A percentile compares a stretch with the other conserved stretches of the same genome.
These are phyloP conservation scores for Mariannaea sp. DNA, from an alignment of 2,329 filamentous ascomycete species.

Conservation along the genomic window DNA sequence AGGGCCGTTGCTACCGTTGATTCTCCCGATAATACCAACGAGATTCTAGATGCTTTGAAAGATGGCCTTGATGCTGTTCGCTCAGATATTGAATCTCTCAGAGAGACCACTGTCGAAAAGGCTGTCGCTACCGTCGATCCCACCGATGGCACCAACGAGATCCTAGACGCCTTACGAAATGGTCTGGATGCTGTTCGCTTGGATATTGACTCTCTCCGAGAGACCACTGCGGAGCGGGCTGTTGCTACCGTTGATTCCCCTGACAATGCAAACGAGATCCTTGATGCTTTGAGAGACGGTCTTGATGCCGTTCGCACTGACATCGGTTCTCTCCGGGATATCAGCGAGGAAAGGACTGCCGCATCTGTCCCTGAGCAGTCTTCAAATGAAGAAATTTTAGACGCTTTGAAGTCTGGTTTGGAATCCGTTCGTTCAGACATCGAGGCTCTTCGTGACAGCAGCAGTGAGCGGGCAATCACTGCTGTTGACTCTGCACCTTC, in stretches of 20 bases:
- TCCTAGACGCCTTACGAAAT: slow-evolving; percentile 83
- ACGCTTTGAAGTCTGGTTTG: slow-evolving; percentile 80
- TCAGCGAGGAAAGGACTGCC: slow-evolving; percentile 59
- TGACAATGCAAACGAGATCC: slow-evolving; percentile 70
- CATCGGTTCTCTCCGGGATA: slow-evolving; percentile 55
- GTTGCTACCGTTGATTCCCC: slow-evolving; percentile 29
- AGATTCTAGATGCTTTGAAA: slow-evolving; percentile 72
- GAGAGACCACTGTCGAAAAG: slow-evolving; percentile 62
- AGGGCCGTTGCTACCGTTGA: slow-evolving; percentile 46
- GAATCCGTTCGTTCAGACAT: slow-evolving; percentile 74
- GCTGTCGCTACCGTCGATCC: too few relatives aligned
- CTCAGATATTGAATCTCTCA: slow-evolving; percentile 49
- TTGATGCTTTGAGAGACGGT: slow-evolving; percentile 61
- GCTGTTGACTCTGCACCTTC: slow-evolving; percentile 47
- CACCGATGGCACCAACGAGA: too few relatives aligned
- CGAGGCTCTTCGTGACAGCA: slow-evolving; percentile 66
- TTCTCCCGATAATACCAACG: slow-evolving; percentile 58
- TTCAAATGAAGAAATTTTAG: slow-evolving; percentile 80
- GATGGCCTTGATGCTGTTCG: slow-evolving; percentile 33
- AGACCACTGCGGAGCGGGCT: slow-evolving; percentile 53
- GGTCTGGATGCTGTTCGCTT: slow-evolving; percentile 75
- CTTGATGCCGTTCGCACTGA: slow-evolving; percentile 33
- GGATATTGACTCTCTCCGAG: slow-evolving; percentile 79
- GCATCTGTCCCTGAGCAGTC: slow-evolving; percentile 71
- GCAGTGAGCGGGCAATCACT: slow-evolving; percentile 63